Evolutionary conservation across 768 basidiomycete genomes (phyloP), one percentile per base, ranked within the genome.

Genomic region (Podaxis sp.): DNA sequence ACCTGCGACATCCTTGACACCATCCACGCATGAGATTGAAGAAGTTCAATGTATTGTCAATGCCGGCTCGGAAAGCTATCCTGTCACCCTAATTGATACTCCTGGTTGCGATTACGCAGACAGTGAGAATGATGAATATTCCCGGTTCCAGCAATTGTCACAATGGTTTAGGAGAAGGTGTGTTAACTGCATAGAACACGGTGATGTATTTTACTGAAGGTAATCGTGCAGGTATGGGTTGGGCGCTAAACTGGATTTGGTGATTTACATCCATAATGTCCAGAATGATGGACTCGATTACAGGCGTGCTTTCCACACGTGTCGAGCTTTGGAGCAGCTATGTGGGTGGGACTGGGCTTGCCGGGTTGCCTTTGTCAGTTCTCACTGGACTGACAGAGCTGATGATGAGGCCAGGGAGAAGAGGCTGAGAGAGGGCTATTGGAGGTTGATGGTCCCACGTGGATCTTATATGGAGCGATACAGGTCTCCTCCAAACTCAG

Each of bases 61-160:
- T 10, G 40, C 10, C 17, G 40, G 10, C 40, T 41, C 40, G 40
- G 17, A 10, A 3, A 41, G 40, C 28, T 30, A 52, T 30, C 26
- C 26, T 13, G 41, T 57, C 17, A 57, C 56, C 33, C 30, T 57
- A 41, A 57, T 57, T 46, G 56, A 57, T 30, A 57, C 56, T 6
- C 56, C 56, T 46, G 56, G 56, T 4, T 57, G 46, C 28, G 56
- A 57, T 46, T 57, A 46, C 17, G 38, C 40, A 10, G 40, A 41
- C 40, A 22, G 3, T 1, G 6, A 12, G 7, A 57, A 57, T 33
- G 44, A 57, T 17, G 56, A 57, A 28, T 17, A 30, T 3, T n/a
- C 28, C 10, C 26, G n/a, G 2, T 57, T 57, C 24, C 11, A 24
- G n/a, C 26, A 10, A 17, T 28, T 57, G 22, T 20, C 28, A 10